Conservation (phyloP, 306 rosid species). For the Fragaria nilgerrensis region DNA sequence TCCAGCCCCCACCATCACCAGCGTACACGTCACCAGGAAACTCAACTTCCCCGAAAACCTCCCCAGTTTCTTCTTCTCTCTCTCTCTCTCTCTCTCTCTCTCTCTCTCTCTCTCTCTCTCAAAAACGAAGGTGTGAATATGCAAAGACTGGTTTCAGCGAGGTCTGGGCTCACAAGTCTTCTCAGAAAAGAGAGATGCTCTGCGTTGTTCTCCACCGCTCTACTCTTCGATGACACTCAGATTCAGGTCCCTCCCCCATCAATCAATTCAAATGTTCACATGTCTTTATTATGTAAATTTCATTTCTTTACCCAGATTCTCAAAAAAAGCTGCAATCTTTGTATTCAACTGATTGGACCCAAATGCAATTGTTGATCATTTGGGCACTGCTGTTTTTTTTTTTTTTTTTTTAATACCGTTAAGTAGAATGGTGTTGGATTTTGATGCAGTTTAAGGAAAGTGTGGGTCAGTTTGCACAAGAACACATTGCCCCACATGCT, state of each 20-base stretch:
- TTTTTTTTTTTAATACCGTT: too few relatives aligned
- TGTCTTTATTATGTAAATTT: neutral
- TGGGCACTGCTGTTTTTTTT: neutral
- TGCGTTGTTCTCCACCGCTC: constrained; percentile 67
- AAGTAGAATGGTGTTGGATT: neutral
- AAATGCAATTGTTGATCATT: neutral
- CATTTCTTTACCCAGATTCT: neutral
- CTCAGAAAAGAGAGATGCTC: constrained; percentile 29
- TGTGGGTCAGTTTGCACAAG: constrained; percentile 76
- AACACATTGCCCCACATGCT: constrained; percentile 82
- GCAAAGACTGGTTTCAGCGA: constrained; percentile 55
- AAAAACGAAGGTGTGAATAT: constrained; percentile 23
- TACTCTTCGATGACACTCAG: constrained; percentile 90
- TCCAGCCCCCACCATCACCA: neutral
- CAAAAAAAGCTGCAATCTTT: neutral
- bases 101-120: neutral
- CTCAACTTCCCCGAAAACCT: neutral
- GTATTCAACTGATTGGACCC: neutral
- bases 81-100: neutral
- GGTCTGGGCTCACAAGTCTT: constrained; percentile 34
- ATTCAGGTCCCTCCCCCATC: constrained; percentile 53
- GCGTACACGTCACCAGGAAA: neutral
- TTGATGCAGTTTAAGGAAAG: constrained; percentile 85
- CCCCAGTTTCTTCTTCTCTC: neutral
- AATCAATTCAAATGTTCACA: neutral